Base-by-base conservation (phyloP, 371 early-diverging fungal genomes). In the Chytridiales sp. region DNA sequence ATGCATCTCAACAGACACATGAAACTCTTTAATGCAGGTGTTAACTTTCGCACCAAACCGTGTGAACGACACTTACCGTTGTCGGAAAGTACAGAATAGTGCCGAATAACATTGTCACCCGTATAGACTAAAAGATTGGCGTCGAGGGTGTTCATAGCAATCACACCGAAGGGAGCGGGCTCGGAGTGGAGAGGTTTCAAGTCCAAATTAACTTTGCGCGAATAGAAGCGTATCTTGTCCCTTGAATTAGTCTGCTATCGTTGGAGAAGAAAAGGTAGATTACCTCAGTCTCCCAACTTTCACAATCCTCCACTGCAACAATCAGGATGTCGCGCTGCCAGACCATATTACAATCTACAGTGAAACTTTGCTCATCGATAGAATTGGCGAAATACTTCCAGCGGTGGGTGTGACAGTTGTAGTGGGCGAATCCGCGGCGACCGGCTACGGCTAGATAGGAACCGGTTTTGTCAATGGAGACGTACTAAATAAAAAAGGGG, bases 311-410 rank as follows among this genome's bases (percentile, higher is more conserved):
- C 22, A 71, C 68, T 4, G 66, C 70, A 11, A 67, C 85, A 48
- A 93, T 81, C 26, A 93, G 58, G 19, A 87, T 74, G 51, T 85
- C 75, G 42, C 82, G 85, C 64, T 78, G 87, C 94, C 94, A 94
- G 1, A 82, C 80, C 46, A 92, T 70, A 4, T 91, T 91, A 19
- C 91, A 90, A 21, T 39, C 46, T 76, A 80, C 85, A 11, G 75
- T 32, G 63, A 94, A 89, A 17, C 83, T 81, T 64, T 89, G 85
- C 66, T 93, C 94, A 63, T 79, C 38, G 0, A 17, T 85, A 66
- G 88, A 87, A 62, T 88, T 89, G 0, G 91, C 89, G 80, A 91
- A 91, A 32, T 90, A 59, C 60, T 90, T 91, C 93, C 93, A 93
- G 38, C 88, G 78, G 49, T 84, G 83, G 0, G 89, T 85, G 24